Base-by-base conservation (phyloP, 73 alveolate species). In the Paramecium caudatum region DNA sequence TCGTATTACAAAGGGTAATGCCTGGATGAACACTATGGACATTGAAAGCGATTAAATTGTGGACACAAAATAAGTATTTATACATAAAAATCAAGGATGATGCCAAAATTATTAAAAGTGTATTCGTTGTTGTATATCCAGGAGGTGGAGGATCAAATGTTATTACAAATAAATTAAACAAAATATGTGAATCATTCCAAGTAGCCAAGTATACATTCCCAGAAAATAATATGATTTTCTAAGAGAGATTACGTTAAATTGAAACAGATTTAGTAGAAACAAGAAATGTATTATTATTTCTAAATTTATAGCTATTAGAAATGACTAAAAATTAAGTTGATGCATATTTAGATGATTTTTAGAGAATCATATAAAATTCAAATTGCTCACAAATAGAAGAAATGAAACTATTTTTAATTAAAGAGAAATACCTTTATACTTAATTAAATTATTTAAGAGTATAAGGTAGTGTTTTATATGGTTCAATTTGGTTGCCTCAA, bases 1-100 rank as follows among this genome's bases (percentile, higher is more conserved):
- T 82, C 96, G 99, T 93, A 93, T 95, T 19, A 95, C 98, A 16
- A 95, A 97, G 91, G 99, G 99, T 43, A 95, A 97, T 70, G 99
- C 98, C 4, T 88, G 93, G 93, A 78, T 86, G 32, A 62, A 62
- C 36, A 86, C 88, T 23, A 30, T 78, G 70, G 93, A 86, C 83
- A 94, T 34, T 15, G 88, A 74, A 45, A 39, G 55, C 19, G 88
- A 74, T 45, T 37, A 74, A 45, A 74, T 74, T 17, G 21, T 74
- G 17, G 88, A 74, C 45, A 74, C 88, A 9, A 41, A 74, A 45
- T 39, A 74, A 41, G 88, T 74, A 74, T 21, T 4, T 4, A 21
- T 41, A 74, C 27, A 32, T 3, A 65, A 12, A 30, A 65, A 39
- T 41, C 6, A 39, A 74, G 88, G 43, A 74, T 27, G 62, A 74